phyloP scores from a whole-genome alignment of 345 rosid genomes.

The Salix purpurea region DNA sequence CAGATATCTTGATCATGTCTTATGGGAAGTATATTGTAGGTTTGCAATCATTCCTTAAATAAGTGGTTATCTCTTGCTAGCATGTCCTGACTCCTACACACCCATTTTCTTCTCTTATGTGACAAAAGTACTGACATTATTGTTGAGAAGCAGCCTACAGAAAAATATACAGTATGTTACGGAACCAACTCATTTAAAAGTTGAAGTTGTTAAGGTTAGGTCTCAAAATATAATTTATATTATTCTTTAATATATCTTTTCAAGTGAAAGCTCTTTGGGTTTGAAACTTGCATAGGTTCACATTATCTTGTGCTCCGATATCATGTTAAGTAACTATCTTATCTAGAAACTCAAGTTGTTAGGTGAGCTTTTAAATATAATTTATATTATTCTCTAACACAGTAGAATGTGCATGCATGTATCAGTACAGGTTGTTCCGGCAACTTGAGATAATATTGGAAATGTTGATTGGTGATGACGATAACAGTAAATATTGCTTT shows the following conservation, averaged over 20 bases:
- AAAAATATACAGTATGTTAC: too few relatives aligned
- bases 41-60: background rate
- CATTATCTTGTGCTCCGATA: too few relatives aligned
- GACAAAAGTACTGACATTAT: background rate
- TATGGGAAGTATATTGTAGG: background rate
- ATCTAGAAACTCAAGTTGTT: rapidly evolving
- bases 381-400: rapidly evolving
- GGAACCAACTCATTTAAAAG: rapidly evolving
- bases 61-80: background rate
- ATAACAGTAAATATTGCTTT: conserved; percentile 1
- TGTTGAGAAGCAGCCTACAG: background rate
- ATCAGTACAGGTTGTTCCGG: background rate
- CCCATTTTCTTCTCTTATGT: background rate
- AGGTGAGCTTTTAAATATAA: too few relatives aligned
- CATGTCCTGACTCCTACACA: background rate
- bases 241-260: rapidly evolving
- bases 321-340: too few relatives aligned
- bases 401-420: background rate
- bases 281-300: too few relatives aligned
- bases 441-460: background rate
- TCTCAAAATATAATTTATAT: too few relatives aligned
- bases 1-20: background rate
- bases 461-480: conserved; percentile 16
- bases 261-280: rapidly evolving
- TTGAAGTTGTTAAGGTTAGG: rapidly evolving